Base-by-base conservation (phyloP, 441 rosid species). In the Gossypium laxum region DNA sequence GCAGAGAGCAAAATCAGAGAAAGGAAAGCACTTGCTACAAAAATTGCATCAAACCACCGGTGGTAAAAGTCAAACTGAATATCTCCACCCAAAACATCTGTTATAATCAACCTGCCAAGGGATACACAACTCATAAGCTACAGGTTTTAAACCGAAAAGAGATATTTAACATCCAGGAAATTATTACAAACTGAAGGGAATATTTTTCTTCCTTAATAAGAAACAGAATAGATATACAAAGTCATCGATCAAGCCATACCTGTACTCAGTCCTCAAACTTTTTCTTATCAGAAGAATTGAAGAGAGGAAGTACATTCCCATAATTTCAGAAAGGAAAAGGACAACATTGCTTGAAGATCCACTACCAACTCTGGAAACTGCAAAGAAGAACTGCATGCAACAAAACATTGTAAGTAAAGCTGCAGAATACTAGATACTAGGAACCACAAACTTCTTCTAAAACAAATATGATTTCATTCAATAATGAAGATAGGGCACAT, bases 331-430 rank as follows among this genome's bases (percentile, higher is more conserved):
- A 28, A 93, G 86, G 75, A 96, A 96, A 54, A 91, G 97, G 62
- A 96, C 97, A 68, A 93, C 97, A 5, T 93, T 93, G 89, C 99
- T 96, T 68, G 97, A 96, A 66, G 99, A 96, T 78, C 98, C 99
- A 82, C 99, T 91, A 68, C 99, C 98, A 14, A 85, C 96, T 77
- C 96, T 89, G 51, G 99, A 96, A 34, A 96, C 96, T 51, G 98
- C 98, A 87, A 93, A 96, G 93, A 96, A 93, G 81, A 93, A 96
- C 99, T 96, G 86, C 82, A 84, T 12, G 54, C 34, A 75, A 56
- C 80, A 75, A 83, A 67, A 72, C 55, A 67, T 51, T 50, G 56
- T 11, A 80, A 75, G 80, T 81, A 71, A 72, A 75, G 64, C 62
- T 7, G 62, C 61, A 52, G 61, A 34, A 71, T 69, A 43, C 32